These are phyloP conservation scores for Cyanidioschyzon merolae DNA, from an alignment of 23 red algal genomes.

Conservation along the genomic window DNA sequence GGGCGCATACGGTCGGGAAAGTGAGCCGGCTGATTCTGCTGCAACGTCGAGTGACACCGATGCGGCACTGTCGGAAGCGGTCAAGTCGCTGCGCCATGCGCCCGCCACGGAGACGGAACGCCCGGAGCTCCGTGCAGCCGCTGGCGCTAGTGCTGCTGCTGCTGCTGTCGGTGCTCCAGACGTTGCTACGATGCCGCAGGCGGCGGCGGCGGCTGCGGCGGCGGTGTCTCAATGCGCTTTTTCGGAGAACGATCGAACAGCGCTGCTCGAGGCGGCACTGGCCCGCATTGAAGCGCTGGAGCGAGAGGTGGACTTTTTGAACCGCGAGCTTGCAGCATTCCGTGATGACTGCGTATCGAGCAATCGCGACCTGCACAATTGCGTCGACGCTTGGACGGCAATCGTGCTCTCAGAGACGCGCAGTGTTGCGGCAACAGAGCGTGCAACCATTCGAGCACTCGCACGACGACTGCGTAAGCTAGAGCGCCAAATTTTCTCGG, in stretches of 20 bases:
- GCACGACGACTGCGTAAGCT: slow-evolving; percentile 7
- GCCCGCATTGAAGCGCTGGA: slow-evolving; percentile 7
- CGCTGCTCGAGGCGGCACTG: neutral
- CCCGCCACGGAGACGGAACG: neutral
- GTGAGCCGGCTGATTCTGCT: neutral
- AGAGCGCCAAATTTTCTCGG: neutral
- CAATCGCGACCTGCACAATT: slow-evolving; percentile 12
- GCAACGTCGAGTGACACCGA: neutral
- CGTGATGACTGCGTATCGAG: neutral
- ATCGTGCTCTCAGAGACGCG: slow-evolving; percentile 11
- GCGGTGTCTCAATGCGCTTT: no score
- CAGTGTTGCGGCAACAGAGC: slow-evolving; percentile 2
- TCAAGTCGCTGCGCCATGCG: no score
- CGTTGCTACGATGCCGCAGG: neutral
- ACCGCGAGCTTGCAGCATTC: neutral
- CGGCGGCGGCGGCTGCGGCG: neutral
- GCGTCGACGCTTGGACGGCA: slow-evolving; percentile 7
- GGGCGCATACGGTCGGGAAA: no score
- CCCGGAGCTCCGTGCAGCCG: neutral
- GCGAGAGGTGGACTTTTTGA: slow-evolving; percentile 9
- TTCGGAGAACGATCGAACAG: neutral
- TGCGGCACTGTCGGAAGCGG: neutral
- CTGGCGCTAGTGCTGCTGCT: neutral
- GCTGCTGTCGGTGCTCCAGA: neutral
- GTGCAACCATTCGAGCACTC: neutral